A percentile compares a stretch with the other conserved stretches of the same genome.
phyloP scores from a whole-genome alignment of 768 basidiomycete species.

The Flagelloscypha sp. region DNA sequence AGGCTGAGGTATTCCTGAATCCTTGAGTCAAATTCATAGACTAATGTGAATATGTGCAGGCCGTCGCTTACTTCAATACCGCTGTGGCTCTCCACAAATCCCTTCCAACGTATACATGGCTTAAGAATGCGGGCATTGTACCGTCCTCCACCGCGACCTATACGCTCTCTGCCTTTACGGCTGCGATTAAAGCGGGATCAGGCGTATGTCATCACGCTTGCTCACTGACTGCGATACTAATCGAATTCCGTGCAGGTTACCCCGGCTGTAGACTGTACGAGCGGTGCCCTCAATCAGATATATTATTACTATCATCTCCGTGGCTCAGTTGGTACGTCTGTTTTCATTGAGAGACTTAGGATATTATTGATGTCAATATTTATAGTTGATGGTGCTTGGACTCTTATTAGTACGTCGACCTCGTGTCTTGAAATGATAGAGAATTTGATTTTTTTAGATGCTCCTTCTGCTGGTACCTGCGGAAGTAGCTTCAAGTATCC shows the following conservation, averaged over 20 bases:
- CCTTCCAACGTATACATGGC: conserved; percentile 50
- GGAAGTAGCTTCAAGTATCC: conserved; percentile 48
- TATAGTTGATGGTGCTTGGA: too few species aligned
- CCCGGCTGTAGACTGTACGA: conserved; percentile 39
- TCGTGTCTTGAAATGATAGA: too few species aligned
- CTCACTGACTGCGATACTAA: conserved; percentile 5
- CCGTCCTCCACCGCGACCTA: conserved; percentile 37
- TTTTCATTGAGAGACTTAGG: conserved; percentile 43
- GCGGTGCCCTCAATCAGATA: conserved; percentile 32
- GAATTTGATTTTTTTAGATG: conserved; percentile 31
- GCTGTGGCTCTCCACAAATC: conserved; percentile 20
- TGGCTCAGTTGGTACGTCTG: conserved; percentile 57
- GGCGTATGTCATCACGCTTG: conserved; percentile 31
- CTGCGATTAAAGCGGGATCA: conserved; percentile 33
- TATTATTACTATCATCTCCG: conserved; percentile 58
- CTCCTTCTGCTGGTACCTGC: conserved; percentile 43
- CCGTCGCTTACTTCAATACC: conserved; percentile 37
- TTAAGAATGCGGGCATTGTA: conserved; percentile 44
- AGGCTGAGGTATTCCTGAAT: too few species aligned
- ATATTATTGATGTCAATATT: too few species aligned
- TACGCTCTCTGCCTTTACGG: conserved; percentile 29
- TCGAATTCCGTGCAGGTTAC: conserved; percentile 17
- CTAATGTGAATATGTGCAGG: too few species aligned
- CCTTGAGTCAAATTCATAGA: too few species aligned
- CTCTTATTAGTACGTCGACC: too few species aligned